Conservation (phyloP, 345 rosid genomes). For the Bretschneidera sinensis region DNA sequence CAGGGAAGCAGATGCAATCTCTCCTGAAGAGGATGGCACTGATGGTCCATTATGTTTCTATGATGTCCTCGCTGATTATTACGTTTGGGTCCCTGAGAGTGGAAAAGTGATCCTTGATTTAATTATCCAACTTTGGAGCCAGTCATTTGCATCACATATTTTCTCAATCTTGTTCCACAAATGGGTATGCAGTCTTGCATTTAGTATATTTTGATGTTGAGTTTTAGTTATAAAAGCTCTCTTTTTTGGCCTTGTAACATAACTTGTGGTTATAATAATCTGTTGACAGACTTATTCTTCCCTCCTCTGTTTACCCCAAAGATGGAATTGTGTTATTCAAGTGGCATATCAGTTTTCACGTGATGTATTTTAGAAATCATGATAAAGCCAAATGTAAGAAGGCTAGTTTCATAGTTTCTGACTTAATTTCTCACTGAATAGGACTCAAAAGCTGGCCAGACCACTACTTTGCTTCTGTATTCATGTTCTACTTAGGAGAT, state of each 20-base stretch:
- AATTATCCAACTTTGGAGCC: slow-evolving; percentile 98
- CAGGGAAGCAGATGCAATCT: slow-evolving; percentile 58
- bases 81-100: slow-evolving; percentile 53
- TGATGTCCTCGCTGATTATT: slow-evolving; percentile 88
- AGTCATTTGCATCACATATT: slow-evolving; percentile 87
- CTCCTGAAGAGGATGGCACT: slow-evolving; percentile 37
- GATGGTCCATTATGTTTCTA: slow-evolving; percentile 70
- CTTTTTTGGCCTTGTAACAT: not conserved
- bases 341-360: too few species aligned
- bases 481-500: not conserved
- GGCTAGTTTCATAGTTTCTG: not conserved
- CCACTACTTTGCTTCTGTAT: too few species aligned
- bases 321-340: too few species aligned
- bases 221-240: not conserved
- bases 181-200: slow-evolving; percentile 54
- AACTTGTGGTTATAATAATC: not conserved
- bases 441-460: not conserved
- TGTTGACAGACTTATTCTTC: not conserved
- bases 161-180: slow-evolving; percentile 87
- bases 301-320: not conserved
- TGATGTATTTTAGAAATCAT: too few species aligned
- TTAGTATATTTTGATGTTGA: not conserved
- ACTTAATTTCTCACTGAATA: not conserved
- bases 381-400: too few species aligned
- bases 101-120: slow-evolving; percentile 75